phyloP scores from a whole-genome alignment of 2,329 filamentous ascomycete genomes.

The Trichoderma afroharzianum region DNA sequence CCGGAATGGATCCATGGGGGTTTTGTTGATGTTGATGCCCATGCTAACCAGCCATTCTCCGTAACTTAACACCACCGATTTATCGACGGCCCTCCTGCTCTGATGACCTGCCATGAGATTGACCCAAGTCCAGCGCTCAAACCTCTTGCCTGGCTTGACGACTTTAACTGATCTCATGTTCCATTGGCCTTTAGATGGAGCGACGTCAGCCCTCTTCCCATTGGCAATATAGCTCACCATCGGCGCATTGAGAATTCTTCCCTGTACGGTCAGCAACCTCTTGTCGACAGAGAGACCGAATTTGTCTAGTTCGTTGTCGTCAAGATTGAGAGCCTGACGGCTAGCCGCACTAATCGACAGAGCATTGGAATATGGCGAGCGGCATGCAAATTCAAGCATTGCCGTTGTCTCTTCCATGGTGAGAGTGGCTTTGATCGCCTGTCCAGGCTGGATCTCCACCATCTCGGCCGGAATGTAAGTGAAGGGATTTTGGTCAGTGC shows the following conservation, averaged over 20 bases:
- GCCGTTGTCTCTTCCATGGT: slow-evolving; percentile 55
- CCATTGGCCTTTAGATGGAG: slow-evolving; percentile 58
- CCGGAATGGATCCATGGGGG: slow-evolving; percentile 18
- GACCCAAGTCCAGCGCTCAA: slow-evolving; percentile 51
- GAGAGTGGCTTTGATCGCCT: slow-evolving; percentile 59
- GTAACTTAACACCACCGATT: slow-evolving; percentile 32
- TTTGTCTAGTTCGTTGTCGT: slow-evolving; percentile 41
- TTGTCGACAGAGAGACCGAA: slow-evolving; percentile 64
- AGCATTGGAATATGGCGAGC: slow-evolving; percentile 63
- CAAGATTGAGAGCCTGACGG: slow-evolving; percentile 55
- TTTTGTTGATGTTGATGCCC: slow-evolving; percentile 38
- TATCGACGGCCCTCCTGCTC: slow-evolving; percentile 16
- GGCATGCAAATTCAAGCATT: slow-evolving; percentile 73
- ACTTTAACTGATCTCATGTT: slow-evolving; percentile 62
- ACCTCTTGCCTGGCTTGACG: slow-evolving; percentile 41
- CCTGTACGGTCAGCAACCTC: slow-evolving; percentile 66
- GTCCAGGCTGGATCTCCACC: slow-evolving; percentile 61
- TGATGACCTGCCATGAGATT: slow-evolving; percentile 30
- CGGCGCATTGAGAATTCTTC: slow-evolving; percentile 63
- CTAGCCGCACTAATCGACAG: slow-evolving; percentile 59
- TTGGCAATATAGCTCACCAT: slow-evolving; percentile 53
- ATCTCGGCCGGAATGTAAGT: slow-evolving; percentile 65
- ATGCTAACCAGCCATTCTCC: slow-evolving; percentile 34
- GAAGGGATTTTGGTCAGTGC: slow-evolving; percentile 49
- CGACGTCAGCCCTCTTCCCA: slow-evolving; percentile 26